Evolutionary conservation across 768 basidiomycete species (phyloP).

Genomic region (Brasilioporus rufonigricans): DNA sequence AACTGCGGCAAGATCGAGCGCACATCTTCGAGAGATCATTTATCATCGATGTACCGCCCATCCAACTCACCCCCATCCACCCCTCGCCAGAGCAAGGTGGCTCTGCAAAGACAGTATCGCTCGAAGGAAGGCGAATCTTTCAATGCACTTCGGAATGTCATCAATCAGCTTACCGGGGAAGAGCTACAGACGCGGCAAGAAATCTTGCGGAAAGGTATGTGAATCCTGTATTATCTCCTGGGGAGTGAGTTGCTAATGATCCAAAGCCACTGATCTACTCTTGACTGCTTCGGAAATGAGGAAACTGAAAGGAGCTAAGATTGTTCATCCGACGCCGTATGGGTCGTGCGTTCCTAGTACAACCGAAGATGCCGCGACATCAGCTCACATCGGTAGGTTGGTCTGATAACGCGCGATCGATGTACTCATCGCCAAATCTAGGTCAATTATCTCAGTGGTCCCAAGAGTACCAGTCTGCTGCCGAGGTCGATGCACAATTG

Average conservation of each 20-base stretch:
- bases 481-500: background rate
- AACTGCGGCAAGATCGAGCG: background rate
- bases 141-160: slow-evolving; percentile 15
- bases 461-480: background rate
- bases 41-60: background rate
- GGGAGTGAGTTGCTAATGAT: background rate
- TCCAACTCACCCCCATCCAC: background rate
- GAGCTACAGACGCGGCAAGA: slow-evolving; percentile 20
- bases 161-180: slow-evolving; percentile 18
- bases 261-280: slow-evolving; percentile 13
- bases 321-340: background rate
- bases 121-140: slow-evolving; percentile 23
- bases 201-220: slow-evolving; percentile 19
- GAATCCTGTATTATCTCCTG: background rate
- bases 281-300: background rate
- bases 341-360: background rate
- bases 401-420: background rate
- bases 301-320: background rate
- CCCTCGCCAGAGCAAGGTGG: slow-evolving; percentile 11
- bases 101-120: slow-evolving; percentile 21
- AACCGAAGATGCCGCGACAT: too few species aligned
- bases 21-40: background rate
- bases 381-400: slow-evolving; percentile 7
- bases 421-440: slow-evolving; percentile 3
- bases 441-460: background rate